phyloP scores from a whole-genome alignment of 306 rosid genomes.

The Castanopsis chinensis region DNA sequence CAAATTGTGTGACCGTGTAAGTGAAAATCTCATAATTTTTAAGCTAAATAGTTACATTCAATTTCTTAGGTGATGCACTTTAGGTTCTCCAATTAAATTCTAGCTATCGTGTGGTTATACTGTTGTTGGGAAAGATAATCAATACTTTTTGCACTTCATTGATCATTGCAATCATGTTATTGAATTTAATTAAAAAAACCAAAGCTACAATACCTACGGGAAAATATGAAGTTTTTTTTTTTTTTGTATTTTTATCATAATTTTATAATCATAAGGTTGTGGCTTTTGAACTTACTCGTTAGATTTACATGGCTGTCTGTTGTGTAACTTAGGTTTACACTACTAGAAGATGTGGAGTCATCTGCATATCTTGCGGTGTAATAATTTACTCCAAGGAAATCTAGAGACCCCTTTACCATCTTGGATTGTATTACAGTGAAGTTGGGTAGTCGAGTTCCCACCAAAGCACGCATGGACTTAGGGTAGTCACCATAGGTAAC shows the following conservation, averaged over 20 bases:
- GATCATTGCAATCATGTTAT: too few relatives aligned
- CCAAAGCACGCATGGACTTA: not conserved
- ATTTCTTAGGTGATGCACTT: too few relatives aligned
- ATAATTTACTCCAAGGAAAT: conserved; percentile 32
- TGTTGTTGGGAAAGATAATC: too few relatives aligned
- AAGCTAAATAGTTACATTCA: too few relatives aligned
- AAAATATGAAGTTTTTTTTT: too few relatives aligned
- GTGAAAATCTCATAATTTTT: not conserved
- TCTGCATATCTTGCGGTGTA: conserved; percentile 28
- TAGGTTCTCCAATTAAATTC: too few relatives aligned
- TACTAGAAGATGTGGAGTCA: not conserved
- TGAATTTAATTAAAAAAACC: too few relatives aligned
- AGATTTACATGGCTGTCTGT: conserved; percentile 33
- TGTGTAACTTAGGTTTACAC: conserved; percentile 12
- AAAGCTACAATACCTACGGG: too few relatives aligned
- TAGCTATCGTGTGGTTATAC: too few relatives aligned
- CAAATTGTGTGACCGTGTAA: not conserved
- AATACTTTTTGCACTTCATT: too few relatives aligned
- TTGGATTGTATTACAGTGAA: conserved; percentile 17
- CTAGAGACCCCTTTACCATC: conserved; percentile 20
- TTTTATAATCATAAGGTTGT: not conserved
- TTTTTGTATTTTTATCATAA: too few relatives aligned
- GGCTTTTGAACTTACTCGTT: conserved; percentile 28
- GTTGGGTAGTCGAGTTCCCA: conserved; percentile 26
- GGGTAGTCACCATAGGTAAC: conserved; percentile 29